Conservation (phyloP, 805 yeast genomes). For the Pichia nakasei region DNA sequence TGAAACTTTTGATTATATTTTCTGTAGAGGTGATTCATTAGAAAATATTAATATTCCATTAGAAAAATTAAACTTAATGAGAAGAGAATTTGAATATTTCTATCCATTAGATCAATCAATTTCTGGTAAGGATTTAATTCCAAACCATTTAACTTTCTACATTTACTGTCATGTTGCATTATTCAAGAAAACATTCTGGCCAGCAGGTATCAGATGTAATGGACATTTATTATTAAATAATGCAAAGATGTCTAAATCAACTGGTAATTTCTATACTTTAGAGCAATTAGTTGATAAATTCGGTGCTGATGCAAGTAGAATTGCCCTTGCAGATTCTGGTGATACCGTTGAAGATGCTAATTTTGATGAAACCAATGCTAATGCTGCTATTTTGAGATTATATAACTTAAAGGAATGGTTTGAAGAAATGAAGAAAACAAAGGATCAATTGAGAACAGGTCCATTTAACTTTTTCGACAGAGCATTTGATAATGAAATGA, state of each 20-base stretch:
- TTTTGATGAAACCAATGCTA: conserved; percentile 92
- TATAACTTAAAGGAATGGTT: conserved; percentile 93
- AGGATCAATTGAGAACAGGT: conserved; percentile 49
- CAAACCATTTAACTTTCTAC: conserved; percentile 94
- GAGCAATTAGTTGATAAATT: conserved; percentile 76
- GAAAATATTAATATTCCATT: conserved; percentile 58
- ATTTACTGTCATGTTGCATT: conserved; percentile 87
- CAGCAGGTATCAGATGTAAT: conserved; percentile 85
- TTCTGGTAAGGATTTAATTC: conserved; percentile 95
- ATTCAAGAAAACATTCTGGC: conserved; percentile 90
- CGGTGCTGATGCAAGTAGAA: conserved; percentile 96
- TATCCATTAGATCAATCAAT: conserved; percentile 89
- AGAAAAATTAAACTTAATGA: conserved; percentile 58
- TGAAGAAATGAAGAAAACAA: conserved; percentile 57
- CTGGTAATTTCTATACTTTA: conserved; percentile 94
- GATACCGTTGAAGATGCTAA: conserved; percentile 96
- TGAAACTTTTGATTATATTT: conserved; percentile 87
- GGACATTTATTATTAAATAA: conserved; percentile 94
- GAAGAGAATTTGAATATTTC: conserved; percentile 94
- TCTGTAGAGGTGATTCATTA: conserved; percentile 42
- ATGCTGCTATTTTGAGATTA: conserved; percentile 92
- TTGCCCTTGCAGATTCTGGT: conserved; percentile 98
- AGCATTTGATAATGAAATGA: conserved; percentile 93
- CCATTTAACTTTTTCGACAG: conserved; percentile 64
- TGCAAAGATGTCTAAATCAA: conserved; percentile 95